Base-by-base conservation (phyloP, 169 alveolate genomes). In the Cyclospora cayetanensis region DNA sequence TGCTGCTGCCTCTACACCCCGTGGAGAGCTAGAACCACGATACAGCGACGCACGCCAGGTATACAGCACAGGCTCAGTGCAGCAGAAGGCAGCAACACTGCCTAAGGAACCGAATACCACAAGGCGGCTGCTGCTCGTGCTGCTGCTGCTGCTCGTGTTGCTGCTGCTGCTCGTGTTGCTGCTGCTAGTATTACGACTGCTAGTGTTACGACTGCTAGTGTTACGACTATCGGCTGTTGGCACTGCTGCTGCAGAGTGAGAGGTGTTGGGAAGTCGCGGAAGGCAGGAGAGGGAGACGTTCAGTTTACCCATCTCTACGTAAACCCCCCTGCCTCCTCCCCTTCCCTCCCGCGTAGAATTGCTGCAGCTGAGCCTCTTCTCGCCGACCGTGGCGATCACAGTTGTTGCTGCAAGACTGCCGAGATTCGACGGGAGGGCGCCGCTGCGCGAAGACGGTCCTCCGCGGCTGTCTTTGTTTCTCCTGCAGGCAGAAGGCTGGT, bases 11-110 rank as follows among this genome's bases (percentile, higher is more conserved):
- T 42, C 66, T 42, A 52, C 86, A 31, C 55, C 86, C 20, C 86
- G 65, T 2, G 86, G 68, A 11, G 86, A 76, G 41, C 86, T 76
- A 50, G 41, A 42, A 65, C 86, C 65, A 41, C 43, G 86, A 29
- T 76, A 76, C 27, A 76, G 55, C 27, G 86, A 76, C 41, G 86
- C 86, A 25, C 86, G 31, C 86, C 86, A 76, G 34, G 86, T 76
- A 65, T 76, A 76, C 0, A 76, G 42, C 34, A 76, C 86, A 25
- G 60, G 86, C 86, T 76, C 86, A 7, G 66, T 25, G 37, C 68
- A 42, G 46, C 86, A 41, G 66, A 76, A 76, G 65, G 65, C 86
- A 41, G 86, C 86, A 4, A 76, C n/a, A 41, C 86, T 76, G 66
- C 86, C 86, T 76, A 76, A 9, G 5, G 86, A 76, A 65, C n/a